Evolutionary conservation across 2,329 filamentous ascomycete genomes (phyloP).

Genomic region (Balansia obtecta): DNA sequence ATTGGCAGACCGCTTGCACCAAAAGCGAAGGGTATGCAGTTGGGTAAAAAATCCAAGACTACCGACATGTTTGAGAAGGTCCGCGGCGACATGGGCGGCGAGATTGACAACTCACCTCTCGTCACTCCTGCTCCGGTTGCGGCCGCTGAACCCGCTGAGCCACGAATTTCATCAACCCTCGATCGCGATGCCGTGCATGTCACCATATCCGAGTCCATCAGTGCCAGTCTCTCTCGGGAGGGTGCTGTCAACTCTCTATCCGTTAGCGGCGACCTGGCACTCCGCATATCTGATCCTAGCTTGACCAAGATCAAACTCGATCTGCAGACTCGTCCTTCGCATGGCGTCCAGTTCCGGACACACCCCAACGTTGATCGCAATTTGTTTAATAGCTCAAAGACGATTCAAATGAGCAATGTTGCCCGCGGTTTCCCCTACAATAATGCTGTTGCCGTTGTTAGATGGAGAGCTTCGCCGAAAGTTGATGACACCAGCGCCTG

Average conservation of each 20-base stretch:
- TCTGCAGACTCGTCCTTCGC: constrained; percentile 61
- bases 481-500: constrained; percentile 68
- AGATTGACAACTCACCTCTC: constrained; percentile 66
- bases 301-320: constrained; percentile 87
- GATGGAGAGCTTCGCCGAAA: constrained; percentile 81
- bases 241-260: constrained; percentile 76
- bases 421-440: constrained; percentile 87
- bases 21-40: constrained; percentile 96
- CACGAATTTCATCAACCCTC: constrained; percentile 50
- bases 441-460: constrained; percentile 81
- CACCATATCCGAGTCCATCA: constrained; percentile 80
- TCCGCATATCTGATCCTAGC: constrained; percentile 78
- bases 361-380: constrained; percentile 93
- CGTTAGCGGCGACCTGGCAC: constrained; percentile 82
- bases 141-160: constrained; percentile 38
- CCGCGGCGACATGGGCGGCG: constrained; percentile 77
- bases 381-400: constrained; percentile 69
- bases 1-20: constrained; percentile 44
- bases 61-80: constrained; percentile 97
- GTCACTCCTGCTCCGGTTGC: constrained; percentile 43
- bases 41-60: constrained; percentile 97
- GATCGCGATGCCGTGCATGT: constrained; percentile 82
- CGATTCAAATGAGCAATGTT: constrained; percentile 81
- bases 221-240: constrained; percentile 77
- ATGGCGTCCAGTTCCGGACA: constrained; percentile 83